Evolutionary conservation across 2,329 filamentous ascomycete genomes (phyloP).

Genomic region (Tympanopsis confertula): DNA sequence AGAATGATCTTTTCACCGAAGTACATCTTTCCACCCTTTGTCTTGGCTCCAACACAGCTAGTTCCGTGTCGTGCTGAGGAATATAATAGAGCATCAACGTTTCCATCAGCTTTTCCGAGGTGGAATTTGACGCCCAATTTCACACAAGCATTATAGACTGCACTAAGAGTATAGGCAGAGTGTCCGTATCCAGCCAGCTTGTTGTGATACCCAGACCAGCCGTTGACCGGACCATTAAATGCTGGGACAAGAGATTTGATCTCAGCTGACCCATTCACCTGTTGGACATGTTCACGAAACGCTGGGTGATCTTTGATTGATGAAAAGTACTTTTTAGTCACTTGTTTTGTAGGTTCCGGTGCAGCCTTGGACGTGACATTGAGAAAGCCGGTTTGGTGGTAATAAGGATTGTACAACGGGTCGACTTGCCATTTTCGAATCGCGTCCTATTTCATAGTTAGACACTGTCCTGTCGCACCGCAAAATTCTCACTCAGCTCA

Average conservation of each 20-base stretch:
- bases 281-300: conserved; percentile 24
- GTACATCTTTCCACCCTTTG: not conserved
- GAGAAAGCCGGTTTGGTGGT: conserved; percentile 35
- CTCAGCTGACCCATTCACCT: conserved; percentile 21
- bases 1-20: conserved; percentile 25
- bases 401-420: conserved; percentile 29
- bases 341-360: conserved; percentile 30
- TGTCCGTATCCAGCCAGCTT: conserved; percentile 44
- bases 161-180: conserved; percentile 35
- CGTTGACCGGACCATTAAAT: conserved; percentile 31
- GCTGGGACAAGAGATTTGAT: conserved; percentile 32
- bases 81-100: conserved; percentile 26
- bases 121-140: conserved; percentile 18
- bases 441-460: conserved; percentile 21
- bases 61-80: too few relatives aligned
- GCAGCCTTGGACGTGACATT: conserved; percentile 34
- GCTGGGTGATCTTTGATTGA: conserved; percentile 25
- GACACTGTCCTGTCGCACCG: not conserved
- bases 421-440: conserved; percentile 30
- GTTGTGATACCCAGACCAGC: conserved; percentile 49
- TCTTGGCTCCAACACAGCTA: too few relatives aligned
- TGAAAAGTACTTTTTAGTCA: conserved; percentile 27
- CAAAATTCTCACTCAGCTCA: not conserved
- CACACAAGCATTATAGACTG: conserved; percentile 28
- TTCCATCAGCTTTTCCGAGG: conserved; percentile 24